Base-by-base conservation (phyloP, 2,329 filamentous ascomycete species). In the Colletotrichum euphorbiae region DNA sequence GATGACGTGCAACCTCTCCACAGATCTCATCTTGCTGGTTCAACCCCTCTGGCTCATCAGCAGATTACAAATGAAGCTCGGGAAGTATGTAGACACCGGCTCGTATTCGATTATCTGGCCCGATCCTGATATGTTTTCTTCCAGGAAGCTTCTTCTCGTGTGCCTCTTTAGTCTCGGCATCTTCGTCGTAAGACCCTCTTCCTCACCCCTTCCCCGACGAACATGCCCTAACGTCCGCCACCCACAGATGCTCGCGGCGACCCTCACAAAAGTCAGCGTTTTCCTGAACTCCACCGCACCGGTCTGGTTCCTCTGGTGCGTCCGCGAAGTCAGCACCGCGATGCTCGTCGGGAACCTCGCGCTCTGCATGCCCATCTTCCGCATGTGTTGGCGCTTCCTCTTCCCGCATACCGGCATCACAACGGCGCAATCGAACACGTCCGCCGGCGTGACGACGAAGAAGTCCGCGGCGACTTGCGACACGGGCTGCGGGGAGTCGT, bases 341-440 rank as follows among this genome's bases (percentile, higher is more conserved):
- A 69, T 67, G 67, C n/a, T 69, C 7, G 67, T 69, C 21, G 63
- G 67, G 8, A 69, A 69, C 45, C 63, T 69, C 15, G 31, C 66
- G 11, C 57, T 69, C 9, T 51, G 63, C 52, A 62, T 67, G 45
- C 67, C 67, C n/a, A 38, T 58, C 31, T 36, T 57, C 19, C 38
- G 46, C 19, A 36, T 45, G 8, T 51, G 38, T 21, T 69, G 66
- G 66, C 48, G 28, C 38, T 42, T 40, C 40, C 38, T 68, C 61
- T 52, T 59, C 40, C 65, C 61, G 8, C 6, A 19, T 11, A 38
- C 21, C 48, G 36, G 13, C 13, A 33, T 11, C 45, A 40, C 45
- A n/a, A 46, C 31, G 52, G 17, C 48, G 54, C 13, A 24, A 2
- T 13, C 48, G 48, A 28, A 42, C 13, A 31, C 62, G 2, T 50